Evolutionary conservation across 805 yeast species (phyloP), one percentile per base, ranked within the genome.

Genomic region (Candida ovalis): DNA sequence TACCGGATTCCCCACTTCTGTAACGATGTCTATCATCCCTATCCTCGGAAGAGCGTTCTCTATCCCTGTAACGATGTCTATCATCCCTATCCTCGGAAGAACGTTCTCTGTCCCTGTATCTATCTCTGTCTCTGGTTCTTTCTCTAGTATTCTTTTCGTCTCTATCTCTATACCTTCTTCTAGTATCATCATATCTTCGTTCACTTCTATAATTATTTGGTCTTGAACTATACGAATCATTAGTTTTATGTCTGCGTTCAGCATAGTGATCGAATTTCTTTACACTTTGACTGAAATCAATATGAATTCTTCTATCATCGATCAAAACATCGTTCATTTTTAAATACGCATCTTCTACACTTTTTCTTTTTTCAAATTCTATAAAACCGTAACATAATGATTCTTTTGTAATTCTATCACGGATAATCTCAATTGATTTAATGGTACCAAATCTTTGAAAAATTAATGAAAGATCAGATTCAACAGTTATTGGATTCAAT

Each of bases 231-330:
- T 27, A 27, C 8, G 30, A 27, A 12, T 12, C n/a, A n/a, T n/a
- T 8, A 27, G 30, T 12, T 27, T 8, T 8, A 8, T 12, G 30
- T 8, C 30, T 12, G 12, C 35, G 35, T 15, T 30, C 35, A 10
- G 32, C 22, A 36, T 28, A 43, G 5, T 24, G 23, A 13, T 28
- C 32, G 12, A n/a, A 21, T 15, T 42, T 49, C 19, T 51, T 46
- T 8, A 75, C 73, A 60, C 82, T 75, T 59, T 84, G 90, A 50
- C 84, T 76, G 68, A 84, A 84, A 60, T 84, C 89, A 39, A 84
- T 86, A 50, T 80, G 80, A 21, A 84, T 76, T 46, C 85, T 69
- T 38, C 76, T 60, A 47, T 84, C 89, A 59, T 84, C 90, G 35
- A 84, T 80, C 40, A 82, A 57, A 3, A 79, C 84, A 15, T 76